A percentile compares a stretch with the other conserved stretches of the same genome.
Conservation (phyloP, 2,329 filamentous ascomycete genomes). For the Botryotinia calthae region DNA sequence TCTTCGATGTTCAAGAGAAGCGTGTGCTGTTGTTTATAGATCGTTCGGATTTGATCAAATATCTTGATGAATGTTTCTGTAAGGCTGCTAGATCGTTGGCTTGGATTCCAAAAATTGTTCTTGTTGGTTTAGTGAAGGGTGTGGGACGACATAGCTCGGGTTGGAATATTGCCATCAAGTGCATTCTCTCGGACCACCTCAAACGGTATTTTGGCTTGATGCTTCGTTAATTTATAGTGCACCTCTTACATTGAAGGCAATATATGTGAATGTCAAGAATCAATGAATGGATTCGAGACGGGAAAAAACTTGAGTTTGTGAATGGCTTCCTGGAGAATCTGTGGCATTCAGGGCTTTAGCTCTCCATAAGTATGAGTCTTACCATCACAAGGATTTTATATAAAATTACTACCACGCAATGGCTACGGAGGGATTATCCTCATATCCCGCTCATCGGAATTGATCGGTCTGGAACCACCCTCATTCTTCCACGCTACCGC, state of each 20-base stretch:
- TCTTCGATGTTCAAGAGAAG: conserved; percentile 27
- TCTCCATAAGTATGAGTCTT: conserved; percentile 24
- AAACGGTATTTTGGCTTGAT: conserved; percentile 26
- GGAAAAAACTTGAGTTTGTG: conserved; percentile 28
- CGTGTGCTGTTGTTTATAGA: conserved; percentile 21
- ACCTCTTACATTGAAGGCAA: conserved; percentile 23
- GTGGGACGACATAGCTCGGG: conserved; percentile 26
- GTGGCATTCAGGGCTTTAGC: conserved; percentile 30
- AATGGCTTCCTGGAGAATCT: conserved; percentile 23
- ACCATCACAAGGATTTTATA: conserved; percentile 9
- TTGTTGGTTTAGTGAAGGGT: conserved; percentile 22
- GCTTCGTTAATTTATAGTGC: conserved; percentile 20
- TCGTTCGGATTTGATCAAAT: conserved; percentile 17
- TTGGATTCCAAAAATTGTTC: conserved; percentile 22
- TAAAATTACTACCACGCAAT: conserved; percentile 23
- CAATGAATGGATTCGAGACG: conserved; percentile 22
- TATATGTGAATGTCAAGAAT: conserved; percentile 24
- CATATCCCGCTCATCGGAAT: background rate
- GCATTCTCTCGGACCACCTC: conserved; percentile 23
- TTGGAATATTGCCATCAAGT: conserved; percentile 25
- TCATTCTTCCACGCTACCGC: conserved; percentile 22
- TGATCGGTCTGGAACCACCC: too few relatives aligned
- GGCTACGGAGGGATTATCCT: conserved; percentile 22
- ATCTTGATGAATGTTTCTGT: conserved; percentile 21
- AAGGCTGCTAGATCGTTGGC: conserved; percentile 21